Conservation (phyloP, 192 early-diverging fungal genomes). For the Backusella australiensis region DNA sequence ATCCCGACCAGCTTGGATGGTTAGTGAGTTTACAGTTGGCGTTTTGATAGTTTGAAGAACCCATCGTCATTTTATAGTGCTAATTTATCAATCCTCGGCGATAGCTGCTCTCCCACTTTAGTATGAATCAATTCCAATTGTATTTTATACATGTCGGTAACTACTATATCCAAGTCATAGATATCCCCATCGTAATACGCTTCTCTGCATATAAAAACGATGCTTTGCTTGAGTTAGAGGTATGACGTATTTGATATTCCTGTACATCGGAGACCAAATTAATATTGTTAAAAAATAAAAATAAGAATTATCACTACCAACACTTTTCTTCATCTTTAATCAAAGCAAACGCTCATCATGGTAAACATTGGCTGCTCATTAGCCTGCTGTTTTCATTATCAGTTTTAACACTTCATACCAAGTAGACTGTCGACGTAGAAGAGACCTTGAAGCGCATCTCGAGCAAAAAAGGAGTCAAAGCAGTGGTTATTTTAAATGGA, state of each 20-base stretch:
- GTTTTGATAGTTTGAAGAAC: no score
- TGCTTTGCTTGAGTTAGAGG: no score
- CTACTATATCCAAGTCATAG: no score
- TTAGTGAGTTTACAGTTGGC: no score
- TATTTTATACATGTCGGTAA: no score
- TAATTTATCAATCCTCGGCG: no score
- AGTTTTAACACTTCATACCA: background rate
- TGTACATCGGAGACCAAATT: background rate
- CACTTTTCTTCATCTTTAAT: background rate
- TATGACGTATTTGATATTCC: background rate
- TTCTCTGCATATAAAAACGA: no score
- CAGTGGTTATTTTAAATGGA: slow-evolving; percentile 87
- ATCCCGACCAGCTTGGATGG: background rate
- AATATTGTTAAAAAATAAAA: background rate
- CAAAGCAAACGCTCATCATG: background rate
- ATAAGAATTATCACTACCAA: background rate
- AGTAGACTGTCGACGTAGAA: slow-evolving; percentile 55
- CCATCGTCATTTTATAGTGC: no score
- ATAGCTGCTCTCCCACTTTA: no score
- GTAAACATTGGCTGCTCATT: background rate
- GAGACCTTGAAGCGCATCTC: slow-evolving; percentile 90
- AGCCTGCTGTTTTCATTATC: background rate
- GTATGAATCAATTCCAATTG: no score
- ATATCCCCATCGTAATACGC: no score
- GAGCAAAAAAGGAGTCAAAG: slow-evolving; percentile 88